Evolutionary conservation across 257 asterid genomes (phyloP).

Genomic region (Solanum pinnatisectum): DNA sequence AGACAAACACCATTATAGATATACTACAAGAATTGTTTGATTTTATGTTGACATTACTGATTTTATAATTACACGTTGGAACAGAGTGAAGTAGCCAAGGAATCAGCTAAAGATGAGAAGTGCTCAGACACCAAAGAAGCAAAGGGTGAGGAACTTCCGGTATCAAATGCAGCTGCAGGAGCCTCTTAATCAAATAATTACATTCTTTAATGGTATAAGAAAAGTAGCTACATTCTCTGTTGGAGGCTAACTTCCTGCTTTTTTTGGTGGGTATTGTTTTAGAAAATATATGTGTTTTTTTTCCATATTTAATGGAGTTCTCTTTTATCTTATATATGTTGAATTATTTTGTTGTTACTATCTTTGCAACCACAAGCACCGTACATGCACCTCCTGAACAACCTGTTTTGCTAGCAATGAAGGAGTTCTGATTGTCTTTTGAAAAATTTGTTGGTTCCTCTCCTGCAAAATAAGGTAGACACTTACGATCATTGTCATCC

Average conservation of each 20-base stretch:
- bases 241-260: not conserved
- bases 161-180: not conserved
- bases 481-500: too few relatives aligned
- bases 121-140: constrained; percentile 9
- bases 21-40: too few relatives aligned
- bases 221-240: not conserved
- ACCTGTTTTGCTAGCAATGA: not conserved
- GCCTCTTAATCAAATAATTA: not conserved
- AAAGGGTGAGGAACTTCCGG: not conserved
- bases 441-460: not conserved
- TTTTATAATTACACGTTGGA: not conserved
- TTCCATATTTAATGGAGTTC: not conserved
- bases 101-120: constrained; percentile 10
- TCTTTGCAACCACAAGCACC: not conserved
- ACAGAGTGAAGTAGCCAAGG: constrained; percentile 3
- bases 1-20: too few relatives aligned
- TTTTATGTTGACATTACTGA: not conserved
- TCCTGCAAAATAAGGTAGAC: not conserved
- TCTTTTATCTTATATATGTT: not conserved
- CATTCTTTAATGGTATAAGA: not conserved
- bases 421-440: not conserved
- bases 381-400: not conserved
- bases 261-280: not conserved
- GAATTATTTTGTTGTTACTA: not conserved
- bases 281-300: not conserved